These are phyloP conservation scores for Limnanthes douglasii DNA, from an alignment of 345 rosid genomes.

Conservation along the genomic window DNA sequence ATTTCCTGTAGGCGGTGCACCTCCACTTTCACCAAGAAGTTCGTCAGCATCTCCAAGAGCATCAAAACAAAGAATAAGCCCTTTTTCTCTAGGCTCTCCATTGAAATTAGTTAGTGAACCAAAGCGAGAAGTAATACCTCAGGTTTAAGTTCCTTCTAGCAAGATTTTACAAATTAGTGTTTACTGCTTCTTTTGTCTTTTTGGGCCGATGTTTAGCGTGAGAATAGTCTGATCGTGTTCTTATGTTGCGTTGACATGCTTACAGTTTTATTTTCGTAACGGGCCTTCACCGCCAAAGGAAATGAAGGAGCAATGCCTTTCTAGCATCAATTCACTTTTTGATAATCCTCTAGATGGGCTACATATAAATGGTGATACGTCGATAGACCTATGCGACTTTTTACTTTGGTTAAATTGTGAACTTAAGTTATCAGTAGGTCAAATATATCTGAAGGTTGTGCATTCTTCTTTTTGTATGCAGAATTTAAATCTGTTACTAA, in stretches of 20 bases:
- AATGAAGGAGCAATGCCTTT: slow-evolving; percentile 46
- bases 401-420: too few relatives aligned
- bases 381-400: too few relatives aligned
- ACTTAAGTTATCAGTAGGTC: background rate
- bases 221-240: slow-evolving; percentile 2
- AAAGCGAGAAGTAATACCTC: slow-evolving; percentile 57
- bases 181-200: too few relatives aligned
- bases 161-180: too few relatives aligned
- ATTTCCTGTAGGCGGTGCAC: slow-evolving; percentile 67
- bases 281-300: slow-evolving; percentile 64
- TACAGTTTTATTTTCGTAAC: slow-evolving; percentile 84
- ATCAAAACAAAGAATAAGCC: slow-evolving; percentile 46
- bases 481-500: slow-evolving; percentile 63
- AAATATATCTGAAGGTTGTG: slow-evolving; percentile 6
- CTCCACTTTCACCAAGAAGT: slow-evolving; percentile 87
- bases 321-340: slow-evolving; percentile 37
- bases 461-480: slow-evolving; percentile 19
- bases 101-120: slow-evolving; percentile 48
- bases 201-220: background rate
- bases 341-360: slow-evolving; percentile 41
- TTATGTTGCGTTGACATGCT: slow-evolving; percentile 5
- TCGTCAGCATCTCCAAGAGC: slow-evolving; percentile 59
- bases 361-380: slow-evolving; percentile 45
- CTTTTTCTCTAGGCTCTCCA: slow-evolving; percentile 65
- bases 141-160: slow-evolving; percentile 37